A percentile compares a stretch with the other conserved stretches of the same genome.
Evolutionary conservation across 495 filamentous ascomycete genomes (phyloP).

Genomic region (Pseudoneurospora amorphoporcata): DNA sequence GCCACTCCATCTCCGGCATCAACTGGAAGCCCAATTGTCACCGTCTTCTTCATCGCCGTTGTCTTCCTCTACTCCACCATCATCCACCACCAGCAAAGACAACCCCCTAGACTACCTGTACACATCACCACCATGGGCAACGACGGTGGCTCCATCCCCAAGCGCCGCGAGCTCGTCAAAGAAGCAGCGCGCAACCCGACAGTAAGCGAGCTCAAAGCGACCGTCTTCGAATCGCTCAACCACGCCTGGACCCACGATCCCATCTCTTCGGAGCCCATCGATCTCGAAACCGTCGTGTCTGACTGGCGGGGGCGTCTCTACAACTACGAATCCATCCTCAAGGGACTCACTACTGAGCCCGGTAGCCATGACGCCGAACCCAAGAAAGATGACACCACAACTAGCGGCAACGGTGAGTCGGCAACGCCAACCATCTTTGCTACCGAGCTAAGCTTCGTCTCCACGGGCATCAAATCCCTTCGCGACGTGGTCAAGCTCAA

Average conservation of each 20-base stretch:
- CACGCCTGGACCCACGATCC: slow-evolving; percentile 83
- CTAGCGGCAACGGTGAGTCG: slow-evolving; percentile 16
- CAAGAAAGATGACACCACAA: slow-evolving; percentile 3
- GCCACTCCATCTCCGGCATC: background rate
- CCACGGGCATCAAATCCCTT: slow-evolving; percentile 64
- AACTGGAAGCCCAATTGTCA: background rate
- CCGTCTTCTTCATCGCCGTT: background rate
- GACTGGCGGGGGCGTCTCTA: slow-evolving; percentile 81
- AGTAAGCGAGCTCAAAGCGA: slow-evolving; percentile 83
- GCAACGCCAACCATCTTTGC: slow-evolving; percentile 20
- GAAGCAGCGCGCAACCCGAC: slow-evolving; percentile 71
- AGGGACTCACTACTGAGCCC: slow-evolving; percentile 54
- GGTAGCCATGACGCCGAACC: slow-evolving; percentile 30
- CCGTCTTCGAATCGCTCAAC: slow-evolving; percentile 67
- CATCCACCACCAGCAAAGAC: background rate
- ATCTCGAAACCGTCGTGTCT: slow-evolving; percentile 63
- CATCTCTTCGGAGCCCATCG: slow-evolving; percentile 64
- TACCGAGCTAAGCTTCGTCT: slow-evolving; percentile 57
- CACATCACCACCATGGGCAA: slow-evolving; percentile 62
- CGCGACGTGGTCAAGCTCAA: slow-evolving; percentile 85
- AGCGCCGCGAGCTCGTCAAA: slow-evolving; percentile 88
- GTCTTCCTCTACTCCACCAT: no score
- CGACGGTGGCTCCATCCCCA: slow-evolving; percentile 85
- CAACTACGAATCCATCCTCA: slow-evolving; percentile 86
- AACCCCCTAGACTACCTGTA: background rate